Percentiles rank a stretch among this genome's conserved stretches.
Conservation (phyloP, 768 basidiomycete species). For the Leccinum variicolor region DNA sequence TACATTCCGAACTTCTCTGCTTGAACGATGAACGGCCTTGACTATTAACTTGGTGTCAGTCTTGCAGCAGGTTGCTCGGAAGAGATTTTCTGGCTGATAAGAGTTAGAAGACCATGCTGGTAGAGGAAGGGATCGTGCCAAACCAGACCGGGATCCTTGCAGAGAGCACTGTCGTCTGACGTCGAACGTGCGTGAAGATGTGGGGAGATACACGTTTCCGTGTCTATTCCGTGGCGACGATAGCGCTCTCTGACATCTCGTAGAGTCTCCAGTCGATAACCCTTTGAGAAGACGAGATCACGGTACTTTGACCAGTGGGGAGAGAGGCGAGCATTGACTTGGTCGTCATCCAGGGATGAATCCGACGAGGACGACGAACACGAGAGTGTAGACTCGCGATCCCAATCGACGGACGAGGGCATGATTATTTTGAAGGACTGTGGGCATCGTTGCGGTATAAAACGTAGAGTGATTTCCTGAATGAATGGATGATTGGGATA, state of each 20-base stretch:
- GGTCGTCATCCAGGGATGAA: conserved; percentile 49
- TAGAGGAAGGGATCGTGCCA: conserved; percentile 17
- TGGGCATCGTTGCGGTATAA: conserved; percentile 4
- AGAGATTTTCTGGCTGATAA: conserved; percentile 64
- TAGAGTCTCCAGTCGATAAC: conserved; percentile 66
- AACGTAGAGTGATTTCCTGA: neutral
- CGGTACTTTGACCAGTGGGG: conserved; percentile 64
- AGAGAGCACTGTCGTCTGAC: conserved; percentile 57
- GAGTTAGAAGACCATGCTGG: conserved; percentile 7
- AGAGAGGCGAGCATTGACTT: conserved; percentile 53
- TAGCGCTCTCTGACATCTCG: conserved; percentile 64
- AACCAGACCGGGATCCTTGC: conserved; percentile 70
- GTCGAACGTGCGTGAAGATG: conserved; percentile 32
- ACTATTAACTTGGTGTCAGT: conserved; percentile 56
- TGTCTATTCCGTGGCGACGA: conserved; percentile 26
- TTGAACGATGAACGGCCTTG: conserved; percentile 63
- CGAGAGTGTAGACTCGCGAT: conserved; percentile 25
- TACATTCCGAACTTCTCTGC: conserved; percentile 61
- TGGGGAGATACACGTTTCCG: conserved; percentile 26
- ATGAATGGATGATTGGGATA: neutral
- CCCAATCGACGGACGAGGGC: conserved; percentile 61
- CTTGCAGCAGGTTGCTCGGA: conserved; percentile 55
- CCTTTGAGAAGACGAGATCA: conserved; percentile 42
- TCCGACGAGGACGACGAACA: conserved; percentile 45
- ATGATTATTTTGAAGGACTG: conserved; percentile 35